Percentiles rank a stretch among this genome's conserved stretches.
phyloP scores from a whole-genome alignment of 345 rosid genomes.

The Camelina sativa region DNA sequence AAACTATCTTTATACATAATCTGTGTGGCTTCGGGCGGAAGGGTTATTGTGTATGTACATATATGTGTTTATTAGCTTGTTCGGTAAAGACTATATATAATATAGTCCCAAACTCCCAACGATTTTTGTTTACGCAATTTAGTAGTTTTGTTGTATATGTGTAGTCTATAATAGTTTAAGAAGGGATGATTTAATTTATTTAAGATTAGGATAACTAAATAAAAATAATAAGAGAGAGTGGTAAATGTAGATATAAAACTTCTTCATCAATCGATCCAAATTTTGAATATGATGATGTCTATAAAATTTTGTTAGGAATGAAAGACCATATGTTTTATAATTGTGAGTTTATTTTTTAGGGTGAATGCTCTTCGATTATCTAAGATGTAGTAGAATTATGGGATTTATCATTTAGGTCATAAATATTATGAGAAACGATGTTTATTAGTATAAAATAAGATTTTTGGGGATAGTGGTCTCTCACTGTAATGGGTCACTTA shows the following conservation, averaged over 20 bases:
- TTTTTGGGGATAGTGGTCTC: conserved; percentile 36
- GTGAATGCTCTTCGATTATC: background rate
- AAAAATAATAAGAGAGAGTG: no score
- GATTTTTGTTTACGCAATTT: background rate
- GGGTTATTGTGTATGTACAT: background rate
- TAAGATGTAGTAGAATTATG: conserved; percentile 9
- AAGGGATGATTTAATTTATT: no score
- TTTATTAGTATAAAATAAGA: conserved; percentile 10
- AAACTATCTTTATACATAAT: background rate
- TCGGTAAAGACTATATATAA: background rate
- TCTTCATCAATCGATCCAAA: no score
- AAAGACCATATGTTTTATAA: background rate
- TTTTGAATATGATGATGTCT: no score
- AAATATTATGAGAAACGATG: conserved; percentile 16
- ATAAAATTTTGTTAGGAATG: background rate
- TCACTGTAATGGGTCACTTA: conserved; percentile 47
- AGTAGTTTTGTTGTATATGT: background rate
- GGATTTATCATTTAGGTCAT: conserved; percentile 21
- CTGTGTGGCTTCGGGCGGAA: background rate
- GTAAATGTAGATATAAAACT: no score
- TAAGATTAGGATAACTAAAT: no score
- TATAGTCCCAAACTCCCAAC: background rate
- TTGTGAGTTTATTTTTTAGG: background rate
- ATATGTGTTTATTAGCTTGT: background rate
- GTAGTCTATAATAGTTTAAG: no score